Conservation (phyloP, 2,329 filamentous ascomycete species). For the Didymella segeticola region DNA sequence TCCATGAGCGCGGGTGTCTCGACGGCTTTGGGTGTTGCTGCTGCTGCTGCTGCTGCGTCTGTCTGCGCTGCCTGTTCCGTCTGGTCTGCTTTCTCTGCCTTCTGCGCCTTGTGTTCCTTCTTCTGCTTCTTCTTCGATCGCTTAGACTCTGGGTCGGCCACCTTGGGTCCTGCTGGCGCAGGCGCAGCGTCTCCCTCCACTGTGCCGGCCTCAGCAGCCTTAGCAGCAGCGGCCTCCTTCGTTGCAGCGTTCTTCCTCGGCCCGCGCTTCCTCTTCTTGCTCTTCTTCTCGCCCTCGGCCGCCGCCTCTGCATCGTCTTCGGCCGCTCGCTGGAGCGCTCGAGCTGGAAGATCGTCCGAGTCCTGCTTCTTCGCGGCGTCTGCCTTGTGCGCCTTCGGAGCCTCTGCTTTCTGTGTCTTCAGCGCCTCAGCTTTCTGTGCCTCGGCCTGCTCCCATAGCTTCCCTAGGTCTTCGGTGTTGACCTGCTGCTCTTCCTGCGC, state of each 20-base stretch:
- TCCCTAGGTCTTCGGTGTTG: conserved; percentile 69
- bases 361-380: background rate
- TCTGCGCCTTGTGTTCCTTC: conserved; percentile 38
- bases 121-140: conserved; percentile 47
- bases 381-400: conserved; percentile 58
- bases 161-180: conserved; percentile 9
- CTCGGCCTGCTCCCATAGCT: conserved; percentile 44
- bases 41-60: background rate
- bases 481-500: conserved; percentile 78
- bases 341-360: conserved; percentile 10
- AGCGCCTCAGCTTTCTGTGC: conserved; percentile 59
- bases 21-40: conserved; percentile 12
- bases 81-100: conserved; percentile 6
- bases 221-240: conserved; percentile 29
- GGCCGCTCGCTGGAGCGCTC: conserved; percentile 61
- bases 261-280: conserved; percentile 40
- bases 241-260: conserved; percentile 32
- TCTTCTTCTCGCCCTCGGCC: conserved; percentile 45
- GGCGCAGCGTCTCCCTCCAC: conserved; percentile 31
- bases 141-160: conserved; percentile 32
- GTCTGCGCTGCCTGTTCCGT: background rate
- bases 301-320: conserved; percentile 38
- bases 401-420: background rate
- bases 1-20: conserved; percentile 41
- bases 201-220: conserved; percentile 25